Evolutionary conservation across 768 basidiomycete genomes (phyloP), one percentile per base, ranked within the genome.

Genomic region (Tubosaeta brunneosetosa): DNA sequence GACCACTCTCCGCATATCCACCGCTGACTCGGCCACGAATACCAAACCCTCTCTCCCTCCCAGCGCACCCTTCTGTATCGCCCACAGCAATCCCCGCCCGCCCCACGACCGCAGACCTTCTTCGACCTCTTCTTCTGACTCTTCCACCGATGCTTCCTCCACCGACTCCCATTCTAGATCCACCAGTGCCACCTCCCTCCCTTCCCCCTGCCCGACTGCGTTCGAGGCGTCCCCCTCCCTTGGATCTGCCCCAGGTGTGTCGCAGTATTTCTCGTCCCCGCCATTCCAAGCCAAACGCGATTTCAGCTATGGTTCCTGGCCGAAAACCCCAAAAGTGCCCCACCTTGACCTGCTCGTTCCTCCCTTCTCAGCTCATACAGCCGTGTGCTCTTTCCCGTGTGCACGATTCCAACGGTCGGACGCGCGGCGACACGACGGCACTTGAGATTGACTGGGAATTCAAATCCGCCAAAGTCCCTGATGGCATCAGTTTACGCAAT

Each of bases 401-500:
- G 2, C 49, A 46, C 32, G 63, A 66, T 37, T 61, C 58, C 44
- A 55, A 58, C 50, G 31, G 43, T 44, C 61, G 63, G 64, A 55
- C 45, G 14, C 50, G 53, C 36, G 56, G 63, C 22, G 56, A 56
- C 27, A 49, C 56, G 3, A 31, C 44, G 27, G 49, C 51, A 31
- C 47, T 63, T 19, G 64, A 60, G 41, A 62, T 62, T 17, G 70
- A 74, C 45, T 84, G 83, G 73, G 82, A 85, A 59, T 91, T 92
- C 57, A 76, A 83, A 34, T 84, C 86, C 38, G 77, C 79, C 13
- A 75, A 75, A 49, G 85, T 92, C 50, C 90, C 90, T 10, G 85
- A 89, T 58, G 90, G 90, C 16, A 90, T 91, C 52, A 86, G 83
- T 54, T 71, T 91, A 62, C 76, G 93, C 58, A 92, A 94, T 73